Conservation (phyloP, 345 rosid genomes). For the Heritiera fomes region DNA sequence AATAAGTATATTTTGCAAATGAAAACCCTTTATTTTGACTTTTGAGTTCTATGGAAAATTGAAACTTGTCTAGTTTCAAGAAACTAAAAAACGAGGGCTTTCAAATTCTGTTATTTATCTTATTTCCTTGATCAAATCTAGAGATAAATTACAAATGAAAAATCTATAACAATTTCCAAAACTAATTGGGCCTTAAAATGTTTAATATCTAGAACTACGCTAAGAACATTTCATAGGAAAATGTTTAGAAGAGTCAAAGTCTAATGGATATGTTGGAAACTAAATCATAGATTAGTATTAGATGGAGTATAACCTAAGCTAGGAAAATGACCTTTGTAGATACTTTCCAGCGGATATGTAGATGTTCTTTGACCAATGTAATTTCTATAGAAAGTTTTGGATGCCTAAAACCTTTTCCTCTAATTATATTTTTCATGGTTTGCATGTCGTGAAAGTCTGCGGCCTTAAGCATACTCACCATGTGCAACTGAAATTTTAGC, state of each 20-base stretch:
- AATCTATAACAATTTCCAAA: neutral
- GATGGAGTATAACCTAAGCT: neutral
- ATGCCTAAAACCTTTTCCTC: neutral
- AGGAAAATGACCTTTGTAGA: neutral
- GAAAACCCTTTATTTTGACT: neutral
- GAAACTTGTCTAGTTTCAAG: neutral
- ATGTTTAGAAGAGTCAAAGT: neutral
- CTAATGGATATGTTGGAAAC: neutral
- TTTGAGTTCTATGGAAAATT: neutral
- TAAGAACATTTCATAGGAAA: neutral
- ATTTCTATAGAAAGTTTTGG: neutral
- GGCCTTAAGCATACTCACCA: neutral
- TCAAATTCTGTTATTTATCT: neutral
- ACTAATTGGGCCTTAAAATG: neutral
- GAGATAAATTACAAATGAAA: neutral
- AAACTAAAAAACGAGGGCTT: neutral
- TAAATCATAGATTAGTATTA: neutral
- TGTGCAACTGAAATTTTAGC: constrained; percentile 9
- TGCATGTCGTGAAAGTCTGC: neutral
- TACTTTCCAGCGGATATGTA: neutral
- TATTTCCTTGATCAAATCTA: neutral
- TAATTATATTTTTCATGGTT: neutral
- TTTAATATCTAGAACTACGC: neutral
- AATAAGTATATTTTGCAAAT: neutral
- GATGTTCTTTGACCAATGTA: neutral